phyloP scores from a whole-genome alignment of 441 rosid species.

The Heliophila coronopifolia region DNA sequence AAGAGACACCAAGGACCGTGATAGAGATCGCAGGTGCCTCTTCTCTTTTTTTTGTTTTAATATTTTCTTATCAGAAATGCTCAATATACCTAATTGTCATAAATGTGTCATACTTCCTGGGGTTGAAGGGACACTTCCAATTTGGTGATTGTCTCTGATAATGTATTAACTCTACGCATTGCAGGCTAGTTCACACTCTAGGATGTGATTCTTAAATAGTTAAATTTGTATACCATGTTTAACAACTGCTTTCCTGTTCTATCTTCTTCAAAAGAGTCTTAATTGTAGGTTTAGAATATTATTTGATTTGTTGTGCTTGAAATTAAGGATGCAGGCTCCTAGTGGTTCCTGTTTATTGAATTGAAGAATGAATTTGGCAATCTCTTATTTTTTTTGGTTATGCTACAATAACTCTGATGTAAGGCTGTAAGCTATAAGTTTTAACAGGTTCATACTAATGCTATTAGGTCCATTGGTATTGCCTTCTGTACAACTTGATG shows the following conservation, averaged over 20 bases:
- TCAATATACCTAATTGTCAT: background rate
- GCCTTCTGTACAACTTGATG: constrained; percentile 69
- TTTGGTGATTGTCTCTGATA: constrained; percentile 1
- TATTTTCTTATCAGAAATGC: background rate
- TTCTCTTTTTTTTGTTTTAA: constrained; percentile 17
- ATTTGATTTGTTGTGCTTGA: constrained; percentile 1
- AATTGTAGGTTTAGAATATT: constrained; percentile 10
- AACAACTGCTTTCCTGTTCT: background rate
- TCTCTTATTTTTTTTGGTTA: constrained; percentile 23
- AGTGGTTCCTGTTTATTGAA: constrained; percentile 16
- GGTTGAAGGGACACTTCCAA: constrained; percentile 11
- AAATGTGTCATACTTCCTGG: background rate
- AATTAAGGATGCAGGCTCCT: constrained; percentile 13
- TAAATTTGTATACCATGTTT: background rate
- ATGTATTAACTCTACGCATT: background rate
- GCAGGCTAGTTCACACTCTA: background rate
- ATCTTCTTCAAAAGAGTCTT: background rate
- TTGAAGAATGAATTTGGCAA: constrained; percentile 13
- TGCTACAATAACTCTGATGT: constrained; percentile 33
- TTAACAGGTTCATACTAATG: constrained; percentile 68
- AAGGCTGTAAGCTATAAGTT: constrained; percentile 37
- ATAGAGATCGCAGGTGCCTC: constrained; percentile 71
- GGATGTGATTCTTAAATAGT: background rate
- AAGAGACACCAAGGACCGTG: constrained; percentile 54
- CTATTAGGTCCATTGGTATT: constrained; percentile 67